Evolutionary conservation across 805 yeast genomes (phyloP), one percentile per base, ranked within the genome.

Genomic region (Candida methanosorbosa): DNA sequence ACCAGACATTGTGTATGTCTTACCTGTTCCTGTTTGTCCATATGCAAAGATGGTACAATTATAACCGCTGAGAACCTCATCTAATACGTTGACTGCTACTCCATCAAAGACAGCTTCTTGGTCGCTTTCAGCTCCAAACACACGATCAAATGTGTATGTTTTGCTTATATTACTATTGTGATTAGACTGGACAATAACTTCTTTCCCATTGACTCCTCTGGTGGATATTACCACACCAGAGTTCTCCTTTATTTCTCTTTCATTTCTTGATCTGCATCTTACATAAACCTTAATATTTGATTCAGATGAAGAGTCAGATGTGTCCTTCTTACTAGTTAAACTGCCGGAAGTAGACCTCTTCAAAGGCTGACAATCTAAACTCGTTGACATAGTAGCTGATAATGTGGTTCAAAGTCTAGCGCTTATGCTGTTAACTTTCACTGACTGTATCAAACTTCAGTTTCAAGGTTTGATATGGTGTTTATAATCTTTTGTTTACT

Each of bases 1-100:
- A 6, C 94, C 92, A 6, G 80, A 75, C 92, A 77, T 76, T 11
- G 83, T 61, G 50, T 76, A 77, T 0, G 95, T 85, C 48, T 85
- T 86, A 18, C 95, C 95, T 0, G 94, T 82, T 1, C 95, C 92
- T 0, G 95, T 86, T 68, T 85, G 94, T 16, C 76, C 75, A 44
- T 69, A 69, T 0, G 92, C 94, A 44, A 86, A 66, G 20, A 85
- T 69, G 0, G 95, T 81, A 44, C 87, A 85, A 51, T 84, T 85
- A 51, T 78, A 81, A 16, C 90, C 94, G 34, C 68, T 61, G 38
- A 86, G 58, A 39, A 86, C 70, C 41, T 88, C 95, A 18, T 69
- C 66, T 32, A 80, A 66, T 35, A 77, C 56, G 11, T 78, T 78
- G 22, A 68, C 59, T 0, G 88, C 94, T 15, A 80, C 79, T 18